Percentiles rank a stretch among this genome's conserved stretches.
phyloP scores from a whole-genome alignment of 2,329 filamentous ascomycete species.

The Chaetomiaceae sp. region DNA sequence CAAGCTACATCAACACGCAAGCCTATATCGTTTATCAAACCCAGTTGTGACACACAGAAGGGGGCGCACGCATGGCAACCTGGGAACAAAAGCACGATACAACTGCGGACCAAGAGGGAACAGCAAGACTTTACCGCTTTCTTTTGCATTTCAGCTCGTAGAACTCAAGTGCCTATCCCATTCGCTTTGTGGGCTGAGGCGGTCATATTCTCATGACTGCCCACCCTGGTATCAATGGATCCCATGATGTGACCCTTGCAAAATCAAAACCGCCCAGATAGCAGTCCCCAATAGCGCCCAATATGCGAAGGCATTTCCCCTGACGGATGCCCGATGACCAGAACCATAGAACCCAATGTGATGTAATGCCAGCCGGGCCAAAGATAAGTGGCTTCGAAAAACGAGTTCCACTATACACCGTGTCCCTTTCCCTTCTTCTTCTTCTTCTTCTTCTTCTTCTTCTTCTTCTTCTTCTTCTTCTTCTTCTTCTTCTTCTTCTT shows the following conservation, averaged over 20 bases:
- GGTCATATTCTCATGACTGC: not conserved
- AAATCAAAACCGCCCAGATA: not conserved
- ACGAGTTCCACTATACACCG: not conserved
- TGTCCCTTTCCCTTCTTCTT: not conserved
- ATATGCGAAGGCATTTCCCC: not conserved
- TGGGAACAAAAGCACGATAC: no score
- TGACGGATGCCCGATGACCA: not conserved
- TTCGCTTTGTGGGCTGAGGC: not conserved
- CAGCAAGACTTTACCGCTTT: no score
- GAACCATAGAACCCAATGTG: not conserved
- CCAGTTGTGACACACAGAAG: no score
- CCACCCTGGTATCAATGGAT: conserved; percentile 9
- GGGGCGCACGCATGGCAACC: no score
- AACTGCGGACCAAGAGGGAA: no score
- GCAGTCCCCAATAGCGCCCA: not conserved
- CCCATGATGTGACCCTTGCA: not conserved
- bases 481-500: no score
- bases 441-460: not conserved
- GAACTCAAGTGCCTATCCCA: no score
- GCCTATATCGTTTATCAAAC: no score
- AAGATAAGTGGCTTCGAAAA: not conserved
- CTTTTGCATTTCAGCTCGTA: no score
- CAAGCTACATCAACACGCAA: no score
- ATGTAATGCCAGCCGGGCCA: not conserved
- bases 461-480: not conserved